Base-by-base conservation (phyloP, 495 filamentous ascomycete genomes). In the Choiromyces venosus region DNA sequence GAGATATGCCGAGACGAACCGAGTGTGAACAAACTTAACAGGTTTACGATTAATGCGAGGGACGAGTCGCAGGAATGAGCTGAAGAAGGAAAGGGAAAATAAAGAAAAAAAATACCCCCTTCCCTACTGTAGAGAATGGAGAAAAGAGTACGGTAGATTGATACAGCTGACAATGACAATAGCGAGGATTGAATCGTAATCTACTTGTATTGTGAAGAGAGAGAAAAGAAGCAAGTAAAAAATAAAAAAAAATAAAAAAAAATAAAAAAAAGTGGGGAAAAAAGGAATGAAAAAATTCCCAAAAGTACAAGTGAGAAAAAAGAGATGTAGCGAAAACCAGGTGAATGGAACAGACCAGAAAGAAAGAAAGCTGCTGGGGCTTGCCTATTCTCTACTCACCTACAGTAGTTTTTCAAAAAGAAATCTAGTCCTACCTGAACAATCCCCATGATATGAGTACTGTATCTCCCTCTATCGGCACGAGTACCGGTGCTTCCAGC, bases 1-100 rank as follows among this genome's bases (percentile, higher is more conserved):
- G 9, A 66, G 66, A 73, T 72, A 75, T 73, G 70, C 75, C 74
- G 74, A 76, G 74, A 73, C 66, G 74, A 52, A 61, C 74, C 74
- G 75, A 77, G 75, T 56, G 74, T 73, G 73, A 69, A 70, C 12
- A 61, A 61, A 16, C 52, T 29, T n/a, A 61, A 33, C 25, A n/a
- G 12, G 25, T 61, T 61, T 61, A 61, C 25, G 52, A 68, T 67
- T 29, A 64, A 67, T 39, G 74, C 69, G 73, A 76, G 66, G 73
- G 69, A 65, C 21, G 9, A 65, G 52, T 40, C 46, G 64, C 71
- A 72, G 46, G 68, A 74, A 46, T 69, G 70, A 36, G 9, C 38
- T 40, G 66, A 56, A 68, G 65, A 37, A 39, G 65, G 65, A 37
- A 39, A 37, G 42, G 65, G 66, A 71, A 66, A 42, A 67, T 46